A percentile compares a stretch with the other conserved stretches of the same genome.
phyloP scores from a whole-genome alignment of 176 grass and related monocot species.

The Pontederia paniculata region DNA sequence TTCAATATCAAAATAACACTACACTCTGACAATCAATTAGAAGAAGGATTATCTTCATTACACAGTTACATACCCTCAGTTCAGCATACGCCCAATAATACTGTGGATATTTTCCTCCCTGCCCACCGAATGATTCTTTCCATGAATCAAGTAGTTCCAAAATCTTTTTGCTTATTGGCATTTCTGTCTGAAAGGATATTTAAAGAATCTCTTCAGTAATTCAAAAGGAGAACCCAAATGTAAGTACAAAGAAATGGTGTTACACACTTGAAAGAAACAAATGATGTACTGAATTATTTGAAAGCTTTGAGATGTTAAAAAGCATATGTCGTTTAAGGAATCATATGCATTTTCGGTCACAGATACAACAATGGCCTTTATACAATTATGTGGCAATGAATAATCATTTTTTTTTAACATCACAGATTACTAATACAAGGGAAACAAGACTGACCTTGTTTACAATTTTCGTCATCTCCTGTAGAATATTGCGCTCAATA shows the following conservation, averaged over 20 bases:
- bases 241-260: background rate
- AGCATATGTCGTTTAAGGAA: background rate
- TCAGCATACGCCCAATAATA: slow-evolving; percentile 91
- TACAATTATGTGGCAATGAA: background rate
- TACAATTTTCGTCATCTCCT: slow-evolving; percentile 2
- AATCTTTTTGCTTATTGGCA: slow-evolving; percentile 69
- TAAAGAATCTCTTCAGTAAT: background rate
- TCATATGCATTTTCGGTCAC: background rate
- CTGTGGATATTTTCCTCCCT: slow-evolving; percentile 64
- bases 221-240: background rate
- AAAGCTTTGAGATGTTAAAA: too few species aligned
- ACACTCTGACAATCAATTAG: too few species aligned
- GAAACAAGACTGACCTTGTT: slow-evolving; percentile 38
- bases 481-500: background rate
- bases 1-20: too few species aligned
- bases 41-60: too few species aligned
- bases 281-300: too few species aligned
- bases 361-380: background rate
- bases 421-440: background rate
- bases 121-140: slow-evolving; percentile 99
- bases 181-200: slow-evolving; percentile 56
- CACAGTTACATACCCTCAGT: slow-evolving; percentile 36
- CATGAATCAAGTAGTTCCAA: slow-evolving; percentile 88
- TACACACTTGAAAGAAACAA: background rate
- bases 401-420: background rate